phyloP scores from a whole-genome alignment of 176 grass and related monocot genomes.

The Miscanthus lutarioriparius region DNA sequence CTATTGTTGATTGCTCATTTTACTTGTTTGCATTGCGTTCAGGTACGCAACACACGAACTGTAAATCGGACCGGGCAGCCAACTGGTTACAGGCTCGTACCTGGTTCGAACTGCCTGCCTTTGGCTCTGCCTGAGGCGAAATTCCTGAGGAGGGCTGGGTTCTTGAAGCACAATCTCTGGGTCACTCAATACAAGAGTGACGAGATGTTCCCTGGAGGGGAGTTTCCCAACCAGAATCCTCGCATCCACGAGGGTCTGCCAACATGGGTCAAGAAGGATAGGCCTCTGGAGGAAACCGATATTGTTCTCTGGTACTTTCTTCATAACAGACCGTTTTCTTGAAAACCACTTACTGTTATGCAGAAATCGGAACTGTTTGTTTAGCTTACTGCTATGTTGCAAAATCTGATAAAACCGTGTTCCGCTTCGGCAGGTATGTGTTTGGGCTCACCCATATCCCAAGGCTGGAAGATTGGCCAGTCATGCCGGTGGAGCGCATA shows the following conservation, averaged over 20 bases:
- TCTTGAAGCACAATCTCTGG: conserved; percentile 99
- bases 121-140: conserved; percentile 80
- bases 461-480: conserved; percentile 96
- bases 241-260: conserved; percentile 86
- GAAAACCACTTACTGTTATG: background rate
- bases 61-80: conserved; percentile 95
- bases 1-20: background rate
- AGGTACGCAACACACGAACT: conserved; percentile 92
- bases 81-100: conserved; percentile 92
- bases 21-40: conserved; percentile 4
- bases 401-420: background rate
- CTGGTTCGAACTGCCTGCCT: conserved; percentile 86
- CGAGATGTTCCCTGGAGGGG: conserved; percentile 94
- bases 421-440: conserved; percentile 59
- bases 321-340: background rate
- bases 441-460: conserved; percentile 98
- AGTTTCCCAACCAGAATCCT: conserved; percentile 98
- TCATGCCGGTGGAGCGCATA: conserved; percentile 96
- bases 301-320: conserved; percentile 86
- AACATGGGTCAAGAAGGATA: conserved; percentile 96
- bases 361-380: background rate
- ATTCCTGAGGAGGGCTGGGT: conserved; percentile 90
- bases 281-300: conserved; percentile 86
- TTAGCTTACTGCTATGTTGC: background rate
- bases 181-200: conserved; percentile 81